Base-by-base conservation (phyloP, 768 basidiomycete species). In the Porphyrellus cyaneotinctus region DNA sequence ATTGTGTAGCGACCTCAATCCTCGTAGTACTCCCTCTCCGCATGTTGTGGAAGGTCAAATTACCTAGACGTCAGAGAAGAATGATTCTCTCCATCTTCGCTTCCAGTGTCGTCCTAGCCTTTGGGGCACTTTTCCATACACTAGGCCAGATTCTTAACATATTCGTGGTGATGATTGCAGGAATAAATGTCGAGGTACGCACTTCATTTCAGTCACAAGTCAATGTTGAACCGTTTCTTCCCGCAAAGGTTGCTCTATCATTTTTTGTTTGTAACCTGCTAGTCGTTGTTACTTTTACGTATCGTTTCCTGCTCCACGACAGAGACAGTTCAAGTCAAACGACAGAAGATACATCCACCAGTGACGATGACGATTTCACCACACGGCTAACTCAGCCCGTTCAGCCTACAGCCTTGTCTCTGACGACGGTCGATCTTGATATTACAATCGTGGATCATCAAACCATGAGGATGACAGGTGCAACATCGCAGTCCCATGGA, bases 1-100 rank as follows among this genome's bases (percentile, higher is more conserved):
- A 65, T 47, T 56, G 58, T 49, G 7, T 63, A 6, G 24, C 58
- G 2, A 45, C 55, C 28, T 46, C 23, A 6, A 55, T 65, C 23
- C 53, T 65, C 3, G 52, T 65, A 12, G 50, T 44, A 0, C 43
- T 65, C 20, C 64, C 64, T 26, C 28, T 65, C 4, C 43, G 52
- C 6, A 54, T 65, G 52, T 52, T 65, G 2, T 63, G 64, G 61
- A 56, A 41, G 42, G 45, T 65, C 20, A 63, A 57, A 32, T 41
- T 63, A 14, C 64, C 64, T 2, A 49, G 4, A 37, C 39, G 57
- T 22, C 58, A 65, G 38, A 52, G 48, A n/a, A 51, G 64, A 35
- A 65, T 63, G 64, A 63, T 65, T 24, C 57, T 65, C 31, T 51
- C 26, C n/a, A 45, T 57, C 20, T 58, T 65, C 17, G 51, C 61